phyloP scores from a whole-genome alignment of 1,139 yeast species.

The Suhomyces maxii region DNA sequence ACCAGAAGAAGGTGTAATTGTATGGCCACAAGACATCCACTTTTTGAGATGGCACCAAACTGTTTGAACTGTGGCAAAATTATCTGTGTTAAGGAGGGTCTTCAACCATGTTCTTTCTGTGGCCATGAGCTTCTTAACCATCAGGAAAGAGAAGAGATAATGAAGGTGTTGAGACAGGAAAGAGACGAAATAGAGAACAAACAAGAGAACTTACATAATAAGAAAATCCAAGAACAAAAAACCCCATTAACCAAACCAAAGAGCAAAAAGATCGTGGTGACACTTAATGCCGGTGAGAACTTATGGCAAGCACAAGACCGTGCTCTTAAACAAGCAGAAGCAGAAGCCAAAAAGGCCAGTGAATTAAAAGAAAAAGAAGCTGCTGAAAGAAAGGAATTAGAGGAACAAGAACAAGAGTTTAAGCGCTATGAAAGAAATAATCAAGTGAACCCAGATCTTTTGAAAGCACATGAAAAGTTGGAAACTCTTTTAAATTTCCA shows the following conservation, averaged over 20 bases:
- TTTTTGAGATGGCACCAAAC: conserved; percentile 88
- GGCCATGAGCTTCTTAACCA: conserved; percentile 62
- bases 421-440: conserved; percentile 36
- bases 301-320: conserved; percentile 68
- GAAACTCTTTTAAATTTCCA: conserved; percentile 78
- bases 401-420: conserved; percentile 38
- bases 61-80: conserved; percentile 94
- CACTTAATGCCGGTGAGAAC: conserved; percentile 61
- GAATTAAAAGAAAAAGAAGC: conserved; percentile 26
- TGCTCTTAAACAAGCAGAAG: conserved; percentile 55
- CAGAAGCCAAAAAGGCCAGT: conserved; percentile 25
- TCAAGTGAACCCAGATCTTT: conserved; percentile 52
- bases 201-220: conserved; percentile 16
- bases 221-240: conserved; percentile 20
- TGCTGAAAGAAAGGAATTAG: conserved; percentile 33
- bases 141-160: conserved; percentile 62
- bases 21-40: conserved; percentile 81
- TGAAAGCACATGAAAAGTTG: conserved; percentile 69
- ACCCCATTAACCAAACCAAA: conserved; percentile 20
- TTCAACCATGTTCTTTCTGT: conserved; percentile 88
- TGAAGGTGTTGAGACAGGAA: conserved; percentile 51
- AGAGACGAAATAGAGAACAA: conserved; percentile 33
- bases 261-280: conserved; percentile 48
- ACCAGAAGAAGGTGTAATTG: conserved; percentile 61
- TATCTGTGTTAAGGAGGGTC: conserved; percentile 84